A percentile compares a stretch with the other conserved stretches of the same genome.
phyloP scores from a whole-genome alignment of 805 yeast genomes.

The Barnettozyma wickerhamii region DNA sequence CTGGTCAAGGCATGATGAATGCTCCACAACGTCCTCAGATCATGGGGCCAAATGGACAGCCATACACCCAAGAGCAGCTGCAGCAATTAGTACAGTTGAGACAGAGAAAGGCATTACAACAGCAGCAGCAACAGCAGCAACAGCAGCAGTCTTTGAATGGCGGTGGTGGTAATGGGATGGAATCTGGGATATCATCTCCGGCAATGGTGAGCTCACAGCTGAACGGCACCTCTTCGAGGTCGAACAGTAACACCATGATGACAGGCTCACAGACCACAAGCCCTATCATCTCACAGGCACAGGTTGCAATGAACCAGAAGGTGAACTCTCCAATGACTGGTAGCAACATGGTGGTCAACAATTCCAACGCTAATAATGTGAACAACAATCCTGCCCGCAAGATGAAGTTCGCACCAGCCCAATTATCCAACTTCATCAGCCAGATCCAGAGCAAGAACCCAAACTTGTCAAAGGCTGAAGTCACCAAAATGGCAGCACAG shows the following conservation, averaged over 20 bases:
- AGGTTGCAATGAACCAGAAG: not conserved
- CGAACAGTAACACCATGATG: conserved; percentile 19
- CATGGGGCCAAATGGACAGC: conserved; percentile 45
- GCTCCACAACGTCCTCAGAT: conserved; percentile 8
- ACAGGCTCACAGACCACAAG: conserved; percentile 11
- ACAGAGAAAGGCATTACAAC: conserved; percentile 20
- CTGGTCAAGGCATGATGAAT: not conserved
- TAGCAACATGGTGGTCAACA: not conserved
- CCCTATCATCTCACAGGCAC: conserved; percentile 12
- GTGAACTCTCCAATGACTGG: not conserved
- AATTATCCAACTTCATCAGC: conserved; percentile 59
- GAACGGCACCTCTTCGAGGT: conserved; percentile 10
- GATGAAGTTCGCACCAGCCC: conserved; percentile 47
- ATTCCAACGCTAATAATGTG: not conserved
- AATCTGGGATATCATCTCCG: conserved; percentile 17
- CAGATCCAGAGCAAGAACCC: conserved; percentile 68
- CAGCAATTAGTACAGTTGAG: conserved; percentile 49
- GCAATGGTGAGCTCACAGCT: conserved; percentile 9
- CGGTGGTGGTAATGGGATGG: not conserved
- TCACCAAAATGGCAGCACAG: conserved; percentile 60
- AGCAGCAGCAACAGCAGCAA: conserved; percentile 6
- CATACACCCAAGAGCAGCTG: conserved; percentile 56
- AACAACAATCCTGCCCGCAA: conserved; percentile 17
- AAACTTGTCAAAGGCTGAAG: conserved; percentile 55
- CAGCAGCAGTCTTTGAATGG: conserved; percentile 12